These are phyloP conservation scores for Vigna angularis DNA, from an alignment of 306 rosid genomes.

Conservation along the genomic window DNA sequence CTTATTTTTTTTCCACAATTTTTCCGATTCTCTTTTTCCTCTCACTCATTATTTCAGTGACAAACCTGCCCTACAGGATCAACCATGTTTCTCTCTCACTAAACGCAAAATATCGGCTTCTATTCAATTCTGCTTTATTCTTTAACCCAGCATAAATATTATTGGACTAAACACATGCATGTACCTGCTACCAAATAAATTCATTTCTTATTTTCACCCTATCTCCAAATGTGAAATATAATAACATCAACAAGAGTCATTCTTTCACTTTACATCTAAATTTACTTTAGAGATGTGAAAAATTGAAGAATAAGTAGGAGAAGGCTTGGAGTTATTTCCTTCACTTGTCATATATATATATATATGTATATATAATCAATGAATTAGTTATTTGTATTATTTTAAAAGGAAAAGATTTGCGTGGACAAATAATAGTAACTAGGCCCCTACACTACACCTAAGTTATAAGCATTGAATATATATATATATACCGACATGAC, in stretches of 20 bases:
- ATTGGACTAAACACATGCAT: neutral
- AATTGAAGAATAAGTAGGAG: no score
- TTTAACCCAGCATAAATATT: neutral
- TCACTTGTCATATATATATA: neutral
- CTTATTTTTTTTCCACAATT: neutral
- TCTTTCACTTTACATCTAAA: no score
- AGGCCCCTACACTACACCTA: neutral
- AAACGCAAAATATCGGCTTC: neutral
- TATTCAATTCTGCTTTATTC: conserved; percentile 4
- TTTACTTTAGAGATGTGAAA: no score
- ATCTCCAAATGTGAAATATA: no score
- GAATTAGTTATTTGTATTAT: no score
- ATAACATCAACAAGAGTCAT: no score
- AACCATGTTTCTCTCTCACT: conserved; percentile 9
- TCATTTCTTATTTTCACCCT: no score
- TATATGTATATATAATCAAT: no score
- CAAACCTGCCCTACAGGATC: conserved; percentile 8
- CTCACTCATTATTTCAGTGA: neutral
- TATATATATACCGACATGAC: conserved; percentile 6
- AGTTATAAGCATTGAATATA: conserved; percentile 20
- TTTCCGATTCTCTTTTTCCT: neutral
- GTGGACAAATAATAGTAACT: neutral
- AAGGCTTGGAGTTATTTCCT: no score
- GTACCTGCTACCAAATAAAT: neutral
- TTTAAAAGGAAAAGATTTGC: neutral